Base-by-base conservation (phyloP, 345 rosid genomes). In the Eucalyptus curtisii region DNA sequence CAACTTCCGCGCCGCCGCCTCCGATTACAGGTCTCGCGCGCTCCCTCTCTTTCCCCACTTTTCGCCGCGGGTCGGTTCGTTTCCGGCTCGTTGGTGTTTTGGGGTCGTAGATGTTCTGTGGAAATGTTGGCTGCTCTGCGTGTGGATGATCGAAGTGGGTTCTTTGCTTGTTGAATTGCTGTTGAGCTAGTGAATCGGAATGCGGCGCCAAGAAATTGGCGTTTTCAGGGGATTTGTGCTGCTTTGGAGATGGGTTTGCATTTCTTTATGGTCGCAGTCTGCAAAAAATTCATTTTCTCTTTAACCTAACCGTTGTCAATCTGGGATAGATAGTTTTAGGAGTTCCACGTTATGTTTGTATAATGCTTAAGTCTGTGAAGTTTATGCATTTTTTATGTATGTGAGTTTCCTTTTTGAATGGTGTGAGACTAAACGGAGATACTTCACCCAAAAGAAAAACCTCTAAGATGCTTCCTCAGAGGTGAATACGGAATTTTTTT, bases 1-100 rank as follows among this genome's bases (percentile, higher is more conserved):
- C 88, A 95, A 95, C 90, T 98, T 94, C 17, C 89, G 91, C 20
- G 22, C 87, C 45, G 90, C 95, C 86, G 94, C 98, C 31, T 98
- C 98, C 11, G 99, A 97, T 89, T 96, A 97, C 89, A 94, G 94
- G 99, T 95, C 64, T 55, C 47, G 2, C 37, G 3, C 40, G 4
- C 71, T 19, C 49, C 57, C n/a, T 59, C n/a, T 57, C 66, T 24
- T 44, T 16, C 10, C 55, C 71, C 71, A 24, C 44, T 24, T 16
- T 33, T 53, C 25, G 79, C 57, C 10, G 25, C 57, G 57, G 53
- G 27, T 89, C 27, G 4, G 25, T 80, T 42, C 44, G 7, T 37
- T n/a, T 30, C 22, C 30, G n/a, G 30, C 40, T 1, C 45, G 37
- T 55, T 37, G 80, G 25, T 40, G 47, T 37, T 71, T 5, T 20